phyloP scores from a whole-genome alignment of 164 flowering plant genomes.

The Vitis riparia region DNA sequence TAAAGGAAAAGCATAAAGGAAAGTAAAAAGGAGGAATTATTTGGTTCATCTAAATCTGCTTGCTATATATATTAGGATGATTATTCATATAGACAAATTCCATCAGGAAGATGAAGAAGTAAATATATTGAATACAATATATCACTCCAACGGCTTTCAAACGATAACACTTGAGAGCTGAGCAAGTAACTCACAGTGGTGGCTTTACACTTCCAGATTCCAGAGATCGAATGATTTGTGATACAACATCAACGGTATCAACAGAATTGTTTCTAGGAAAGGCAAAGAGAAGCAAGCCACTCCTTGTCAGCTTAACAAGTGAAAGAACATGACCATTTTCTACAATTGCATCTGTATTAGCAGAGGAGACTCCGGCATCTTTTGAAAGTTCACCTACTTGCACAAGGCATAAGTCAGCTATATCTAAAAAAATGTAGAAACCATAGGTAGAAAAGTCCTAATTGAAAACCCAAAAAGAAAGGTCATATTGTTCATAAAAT shows the following conservation, averaged over 20 bases:
- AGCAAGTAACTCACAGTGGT: constrained; percentile 51
- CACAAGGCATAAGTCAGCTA: not conserved
- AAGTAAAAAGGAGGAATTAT: too few relatives aligned
- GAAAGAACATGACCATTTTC: constrained; percentile 43
- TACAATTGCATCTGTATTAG: constrained; percentile 17
- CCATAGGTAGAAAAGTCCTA: not conserved
- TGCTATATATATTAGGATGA: too few relatives aligned
- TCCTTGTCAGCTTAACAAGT: constrained; percentile 78
- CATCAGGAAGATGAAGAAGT: too few relatives aligned
- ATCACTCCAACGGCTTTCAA: too few relatives aligned
- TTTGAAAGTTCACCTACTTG: constrained; percentile 32
- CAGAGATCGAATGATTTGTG: constrained; percentile 46
- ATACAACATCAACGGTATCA: constrained; percentile 47
- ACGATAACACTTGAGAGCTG: not conserved
- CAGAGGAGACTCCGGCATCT: constrained; percentile 11
- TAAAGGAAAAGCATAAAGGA: too few relatives aligned
- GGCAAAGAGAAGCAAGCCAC: constrained; percentile 78
- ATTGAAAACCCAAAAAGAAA: not conserved
- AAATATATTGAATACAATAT: too few relatives aligned
- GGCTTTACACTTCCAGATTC: constrained; percentile 46
- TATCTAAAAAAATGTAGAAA: not conserved
- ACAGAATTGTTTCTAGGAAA: constrained; percentile 33
- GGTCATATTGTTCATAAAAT: not conserved
- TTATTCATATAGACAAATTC: too few relatives aligned
- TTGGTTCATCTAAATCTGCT: too few relatives aligned